Evolutionary conservation across 257 asterid species (phyloP).

Genomic region (Lycium ferocissimum): DNA sequence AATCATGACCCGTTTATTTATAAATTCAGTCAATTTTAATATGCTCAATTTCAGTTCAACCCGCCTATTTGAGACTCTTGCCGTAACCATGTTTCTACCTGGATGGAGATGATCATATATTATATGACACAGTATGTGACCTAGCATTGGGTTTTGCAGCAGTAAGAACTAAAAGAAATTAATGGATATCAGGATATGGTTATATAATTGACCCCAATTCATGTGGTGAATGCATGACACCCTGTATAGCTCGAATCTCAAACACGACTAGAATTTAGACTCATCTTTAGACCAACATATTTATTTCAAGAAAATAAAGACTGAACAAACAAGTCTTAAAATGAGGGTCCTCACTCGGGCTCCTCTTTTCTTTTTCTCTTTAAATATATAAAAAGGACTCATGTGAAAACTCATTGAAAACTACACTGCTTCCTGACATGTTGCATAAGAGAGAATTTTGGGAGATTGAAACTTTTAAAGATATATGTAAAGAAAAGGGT

Average conservation of each 20-base stretch:
- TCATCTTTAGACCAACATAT: slow-evolving; percentile 38
- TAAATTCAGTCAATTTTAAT: too few species aligned
- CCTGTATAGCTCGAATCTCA: slow-evolving; percentile 52
- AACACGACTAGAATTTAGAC: slow-evolving; percentile 30
- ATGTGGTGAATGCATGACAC: slow-evolving; percentile 38
- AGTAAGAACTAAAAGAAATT: slow-evolving; percentile 13
- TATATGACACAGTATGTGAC: background rate
- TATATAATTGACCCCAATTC: background rate
- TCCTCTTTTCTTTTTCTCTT: slow-evolving; percentile 3
- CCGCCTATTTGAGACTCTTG: too few species aligned
- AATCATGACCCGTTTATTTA: too few species aligned
- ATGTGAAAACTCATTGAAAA: slow-evolving; percentile 22
- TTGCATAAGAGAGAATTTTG: slow-evolving; percentile 35
- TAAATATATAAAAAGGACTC: background rate
- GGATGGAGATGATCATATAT: slow-evolving; percentile 24
- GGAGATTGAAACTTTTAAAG: background rate
- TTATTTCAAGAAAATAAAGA: slow-evolving; percentile 26
- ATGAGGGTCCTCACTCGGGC: background rate
- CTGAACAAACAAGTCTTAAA: background rate
- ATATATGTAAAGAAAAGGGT: background rate
- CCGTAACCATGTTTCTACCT: too few species aligned
- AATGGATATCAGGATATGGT: slow-evolving; percentile 12
- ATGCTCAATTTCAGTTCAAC: too few species aligned
- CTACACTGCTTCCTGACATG: slow-evolving; percentile 38
- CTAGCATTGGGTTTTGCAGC: slow-evolving; percentile 38